Evolutionary conservation across 768 basidiomycete species (phyloP), one percentile per base, ranked within the genome.

Genomic region (Amanita molliuscula): DNA sequence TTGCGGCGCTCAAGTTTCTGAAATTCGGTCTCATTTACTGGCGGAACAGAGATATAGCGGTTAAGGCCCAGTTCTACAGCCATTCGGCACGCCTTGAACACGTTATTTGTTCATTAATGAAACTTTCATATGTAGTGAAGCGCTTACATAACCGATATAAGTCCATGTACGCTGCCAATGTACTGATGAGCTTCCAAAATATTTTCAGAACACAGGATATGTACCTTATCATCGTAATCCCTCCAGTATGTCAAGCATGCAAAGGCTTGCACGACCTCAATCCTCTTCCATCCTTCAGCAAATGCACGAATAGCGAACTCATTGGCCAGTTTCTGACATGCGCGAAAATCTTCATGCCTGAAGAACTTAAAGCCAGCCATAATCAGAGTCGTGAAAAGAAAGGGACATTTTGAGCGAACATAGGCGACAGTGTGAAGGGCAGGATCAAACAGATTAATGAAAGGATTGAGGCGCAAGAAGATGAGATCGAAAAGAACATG

Each of bases 241-340:
- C 78, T 84, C 88, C 89, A 94, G 65, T 93, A 94, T 34, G 84
- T 88, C 53, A 94, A 71, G 58, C 88, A 90, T 16, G 86, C 83
- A 62, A 91, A 88, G 23, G 89, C 88, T 65, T 95, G 92, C 3
- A 88, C 85, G 18, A 91, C 81, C 65, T 92, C 91, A 47, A 94
- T 81, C 53, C 81, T 75, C 62, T 88, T 84, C 77, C 78, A 82
- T n/a, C 74, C 76, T 54, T 85, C 81, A 28, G 79, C 74, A 58
- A 93, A 90, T 7, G 89, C 88, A 51, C 79, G 77, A 23, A 85
- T 72, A n/a, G 83, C 81, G 55, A 83, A 76, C 20, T 84, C 80
- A 48, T 87, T 72, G 10, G 87, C 84, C 16, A 91, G 75, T 51
- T 78, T 78, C 56, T 84, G 81, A 54, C 84, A 82, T 15, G 73